Conservation (phyloP, 495 filamentous ascomycete species). For the Penicilliopsis zonata region DNA sequence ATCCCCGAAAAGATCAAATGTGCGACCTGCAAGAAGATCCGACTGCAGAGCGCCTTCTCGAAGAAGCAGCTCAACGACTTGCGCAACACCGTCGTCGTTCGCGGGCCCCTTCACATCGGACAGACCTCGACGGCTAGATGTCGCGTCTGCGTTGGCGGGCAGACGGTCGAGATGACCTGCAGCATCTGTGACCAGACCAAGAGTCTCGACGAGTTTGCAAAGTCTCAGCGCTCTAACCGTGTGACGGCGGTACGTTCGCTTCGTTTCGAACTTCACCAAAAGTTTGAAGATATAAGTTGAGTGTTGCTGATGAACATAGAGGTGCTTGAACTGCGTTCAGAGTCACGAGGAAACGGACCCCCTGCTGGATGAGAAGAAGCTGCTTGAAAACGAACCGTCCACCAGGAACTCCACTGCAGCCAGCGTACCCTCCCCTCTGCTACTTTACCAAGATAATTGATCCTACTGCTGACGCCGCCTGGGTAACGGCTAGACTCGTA, state of each 20-base stretch:
- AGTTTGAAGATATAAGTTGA: too few species aligned
- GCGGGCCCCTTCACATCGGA: constrained; percentile 1
- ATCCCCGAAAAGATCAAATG: constrained; percentile 33
- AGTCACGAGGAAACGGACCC: constrained; percentile 12
- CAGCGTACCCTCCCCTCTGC: too few species aligned
- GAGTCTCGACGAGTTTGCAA: constrained; percentile 41
- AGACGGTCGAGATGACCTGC: constrained; percentile 25
- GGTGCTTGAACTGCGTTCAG: constrained; percentile 45
- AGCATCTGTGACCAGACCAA: constrained; percentile 34
- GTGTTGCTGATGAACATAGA: too few species aligned
- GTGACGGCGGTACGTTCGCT: constrained; percentile 37
- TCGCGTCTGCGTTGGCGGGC: constrained; percentile 13
- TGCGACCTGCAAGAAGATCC: constrained; percentile 30
- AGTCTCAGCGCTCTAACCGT: constrained; percentile 35
- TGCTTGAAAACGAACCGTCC: constrained; percentile 6
- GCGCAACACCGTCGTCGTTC: constrained; percentile 12
- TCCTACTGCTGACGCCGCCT: too few species aligned
- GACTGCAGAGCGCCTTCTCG: constrained; percentile 26
- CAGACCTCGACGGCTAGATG: constrained; percentile 8
- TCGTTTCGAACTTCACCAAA: too few species aligned
- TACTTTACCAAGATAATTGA: too few species aligned
- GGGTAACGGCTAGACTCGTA: too few species aligned
- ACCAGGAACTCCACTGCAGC: not conserved
- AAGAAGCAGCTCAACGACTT: constrained; percentile 30
- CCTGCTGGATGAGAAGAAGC: constrained; percentile 8